Evolutionary conservation across 1,284 basidiomycete species (phyloP).

Genomic region (Earliella scabrosa): DNA sequence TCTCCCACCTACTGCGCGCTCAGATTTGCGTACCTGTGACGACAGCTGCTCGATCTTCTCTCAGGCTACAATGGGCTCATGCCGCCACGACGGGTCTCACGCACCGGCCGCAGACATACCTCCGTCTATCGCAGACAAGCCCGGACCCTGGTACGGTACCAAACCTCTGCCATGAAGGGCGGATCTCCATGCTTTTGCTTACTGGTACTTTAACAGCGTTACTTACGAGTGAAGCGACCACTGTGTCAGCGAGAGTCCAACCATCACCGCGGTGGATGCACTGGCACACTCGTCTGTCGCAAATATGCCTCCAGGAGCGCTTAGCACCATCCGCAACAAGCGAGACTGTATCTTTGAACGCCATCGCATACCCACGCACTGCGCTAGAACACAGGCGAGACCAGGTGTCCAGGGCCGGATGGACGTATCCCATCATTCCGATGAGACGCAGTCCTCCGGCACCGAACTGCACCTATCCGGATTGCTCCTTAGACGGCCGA

Average conservation of each 20-base stretch:
- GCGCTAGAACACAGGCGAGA: constrained; percentile 7
- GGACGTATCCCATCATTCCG: constrained; percentile 6
- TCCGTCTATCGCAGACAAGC: too few relatives aligned
- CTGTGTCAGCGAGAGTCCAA: too few relatives aligned
- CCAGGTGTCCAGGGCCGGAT: constrained; percentile 7
- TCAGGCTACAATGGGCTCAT: neutral
- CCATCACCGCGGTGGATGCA: too few relatives aligned
- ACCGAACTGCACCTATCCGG: constrained; percentile 15
- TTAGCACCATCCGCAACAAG: neutral
- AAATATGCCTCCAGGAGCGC: constrained; percentile 1
- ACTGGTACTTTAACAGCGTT: too few relatives aligned
- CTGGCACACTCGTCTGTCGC: neutral
- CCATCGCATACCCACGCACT: constrained; percentile 7
- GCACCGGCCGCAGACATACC: neutral
- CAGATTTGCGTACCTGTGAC: too few relatives aligned
- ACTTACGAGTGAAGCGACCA: too few relatives aligned
- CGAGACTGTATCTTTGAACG: neutral
- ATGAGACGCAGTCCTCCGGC: constrained; percentile 11
- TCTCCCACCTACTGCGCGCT: too few relatives aligned
- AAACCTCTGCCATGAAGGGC: neutral
- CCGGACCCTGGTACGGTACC: too few relatives aligned
- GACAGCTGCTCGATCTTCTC: too few relatives aligned
- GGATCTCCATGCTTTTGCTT: too few relatives aligned
- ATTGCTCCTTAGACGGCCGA: constrained; percentile 4
- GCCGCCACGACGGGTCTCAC: neutral